Percentiles rank a stretch among this genome's conserved stretches.
These are phyloP conservation scores for Exidia glandulosa DNA, from an alignment of 768 basidiomycete species.

Conservation along the genomic window DNA sequence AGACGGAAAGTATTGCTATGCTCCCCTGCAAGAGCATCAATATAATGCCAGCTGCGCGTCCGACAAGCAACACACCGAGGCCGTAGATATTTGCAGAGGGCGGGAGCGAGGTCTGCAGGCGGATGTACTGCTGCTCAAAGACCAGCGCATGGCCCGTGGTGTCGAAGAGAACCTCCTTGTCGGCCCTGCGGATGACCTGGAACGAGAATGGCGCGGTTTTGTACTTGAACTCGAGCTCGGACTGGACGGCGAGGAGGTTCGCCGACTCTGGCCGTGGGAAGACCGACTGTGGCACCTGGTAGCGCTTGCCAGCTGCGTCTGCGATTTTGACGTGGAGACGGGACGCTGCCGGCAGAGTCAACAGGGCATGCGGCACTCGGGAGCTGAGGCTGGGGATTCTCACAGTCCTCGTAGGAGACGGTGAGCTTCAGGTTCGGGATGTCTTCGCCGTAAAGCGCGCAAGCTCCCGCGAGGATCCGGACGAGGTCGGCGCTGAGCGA, in stretches of 20 bases:
- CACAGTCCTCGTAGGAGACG: constrained; percentile 45
- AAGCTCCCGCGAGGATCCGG: constrained; percentile 45
- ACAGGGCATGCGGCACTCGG: background rate
- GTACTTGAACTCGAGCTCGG: constrained; percentile 50
- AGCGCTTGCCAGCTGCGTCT: constrained; percentile 46
- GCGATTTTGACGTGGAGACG: constrained; percentile 57
- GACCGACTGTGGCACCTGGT: constrained; percentile 54
- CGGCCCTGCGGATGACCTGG: constrained; percentile 37
- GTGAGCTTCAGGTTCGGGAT: constrained; percentile 33
- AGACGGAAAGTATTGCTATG: constrained; percentile 40
- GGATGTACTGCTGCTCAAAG: constrained; percentile 68
- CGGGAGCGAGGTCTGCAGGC: constrained; percentile 54
- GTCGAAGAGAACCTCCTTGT: constrained; percentile 47
- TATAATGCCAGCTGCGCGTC: background rate
- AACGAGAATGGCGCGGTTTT: constrained; percentile 52
- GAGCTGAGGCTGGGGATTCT: background rate
- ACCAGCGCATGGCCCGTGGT: constrained; percentile 52
- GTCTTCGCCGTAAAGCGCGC: constrained; percentile 52
- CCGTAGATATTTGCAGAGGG: constrained; percentile 61
- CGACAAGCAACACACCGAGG: constrained; percentile 57
- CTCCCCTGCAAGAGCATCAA: background rate
- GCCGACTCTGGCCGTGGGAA: constrained; percentile 40
- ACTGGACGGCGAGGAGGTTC: constrained; percentile 17
- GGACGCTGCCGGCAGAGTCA: constrained; percentile 23
- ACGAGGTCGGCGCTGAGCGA: constrained; percentile 40